Conservation (phyloP, 2,329 filamentous ascomycete species). For the Alternaria hordeiaustralica region DNA sequence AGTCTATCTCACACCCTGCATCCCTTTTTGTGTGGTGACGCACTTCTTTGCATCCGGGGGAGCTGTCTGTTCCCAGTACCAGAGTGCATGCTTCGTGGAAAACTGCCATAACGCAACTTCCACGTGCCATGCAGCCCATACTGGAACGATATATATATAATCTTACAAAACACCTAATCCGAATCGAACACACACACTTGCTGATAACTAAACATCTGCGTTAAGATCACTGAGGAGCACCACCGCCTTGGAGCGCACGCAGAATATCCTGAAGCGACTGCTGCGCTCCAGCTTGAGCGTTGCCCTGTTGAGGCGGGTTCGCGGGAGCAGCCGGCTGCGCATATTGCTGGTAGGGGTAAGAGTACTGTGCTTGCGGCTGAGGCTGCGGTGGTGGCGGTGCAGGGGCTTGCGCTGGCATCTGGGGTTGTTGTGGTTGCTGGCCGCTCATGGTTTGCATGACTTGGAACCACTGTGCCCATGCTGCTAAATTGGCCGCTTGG, state of each 20-base stretch:
- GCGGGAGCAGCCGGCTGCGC: conserved; percentile 27
- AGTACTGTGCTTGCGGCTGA: conserved; percentile 31
- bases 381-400: conserved; percentile 26
- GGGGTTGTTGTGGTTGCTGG: conserved; percentile 27
- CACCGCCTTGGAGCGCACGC: conserved; percentile 33
- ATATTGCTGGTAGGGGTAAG: conserved; percentile 36
- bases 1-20: background rate
- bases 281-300: conserved; percentile 28
- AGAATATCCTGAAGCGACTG: conserved; percentile 43
- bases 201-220: background rate
- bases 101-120: background rate
- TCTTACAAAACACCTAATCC: conserved; percentile 8
- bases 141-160: background rate
- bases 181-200: background rate
- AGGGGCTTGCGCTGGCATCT: conserved; percentile 23
- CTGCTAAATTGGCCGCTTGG: conserved; percentile 36
- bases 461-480: conserved; percentile 39
- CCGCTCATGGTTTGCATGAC: conserved; percentile 34
- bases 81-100: background rate
- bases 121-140: conserved; percentile 1
- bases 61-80: background rate
- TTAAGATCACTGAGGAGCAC: conserved; percentile 13
- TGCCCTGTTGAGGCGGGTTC: conserved; percentile 24
- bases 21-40: background rate
- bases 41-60: background rate